Evolutionary conservation across 2,329 filamentous ascomycete species (phyloP).

Genomic region (Davidsoniella eucalypti): DNA sequence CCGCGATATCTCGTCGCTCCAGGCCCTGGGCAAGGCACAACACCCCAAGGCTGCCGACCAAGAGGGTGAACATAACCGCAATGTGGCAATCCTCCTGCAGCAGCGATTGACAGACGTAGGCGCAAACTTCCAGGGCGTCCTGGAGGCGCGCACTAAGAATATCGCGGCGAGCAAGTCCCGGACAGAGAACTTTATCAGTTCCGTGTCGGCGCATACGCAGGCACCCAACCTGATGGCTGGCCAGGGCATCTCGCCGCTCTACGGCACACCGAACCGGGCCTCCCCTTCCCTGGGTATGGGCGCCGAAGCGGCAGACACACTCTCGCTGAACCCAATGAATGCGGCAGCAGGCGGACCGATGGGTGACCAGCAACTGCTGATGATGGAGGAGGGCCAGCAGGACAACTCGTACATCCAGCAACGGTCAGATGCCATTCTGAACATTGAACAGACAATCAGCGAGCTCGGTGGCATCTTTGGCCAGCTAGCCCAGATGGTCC

Average conservation of each 20-base stretch:
- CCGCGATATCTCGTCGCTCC: conserved; percentile 72
- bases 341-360: conserved; percentile 14
- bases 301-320: conserved; percentile 56
- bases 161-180: conserved; percentile 84
- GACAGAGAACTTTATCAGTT: conserved; percentile 92
- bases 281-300: conserved; percentile 64
- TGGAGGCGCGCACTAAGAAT: conserved; percentile 93
- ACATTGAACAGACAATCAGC: conserved; percentile 86
- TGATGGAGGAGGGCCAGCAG: conserved; percentile 87
- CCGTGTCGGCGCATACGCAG: conserved; percentile 63
- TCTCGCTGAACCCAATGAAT: conserved; percentile 60
- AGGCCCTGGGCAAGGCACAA: conserved; percentile 51
- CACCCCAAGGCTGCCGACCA: conserved; percentile 61
- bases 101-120: conserved; percentile 84
- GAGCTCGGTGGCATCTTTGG: conserved; percentile 85
- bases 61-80: conserved; percentile 94
- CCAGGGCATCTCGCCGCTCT: conserved; percentile 66
- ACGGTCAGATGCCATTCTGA: conserved; percentile 86
- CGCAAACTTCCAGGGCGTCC: conserved; percentile 90
- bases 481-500: conserved; percentile 90
- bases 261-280: conserved; percentile 57
- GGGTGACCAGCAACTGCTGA: conserved; percentile 71
- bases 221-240: neutral
- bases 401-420: conserved; percentile 84
- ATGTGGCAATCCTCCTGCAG: conserved; percentile 82